Conservation (phyloP, 768 basidiomycete genomes). For the Dictyophora rubrovolvata region DNA sequence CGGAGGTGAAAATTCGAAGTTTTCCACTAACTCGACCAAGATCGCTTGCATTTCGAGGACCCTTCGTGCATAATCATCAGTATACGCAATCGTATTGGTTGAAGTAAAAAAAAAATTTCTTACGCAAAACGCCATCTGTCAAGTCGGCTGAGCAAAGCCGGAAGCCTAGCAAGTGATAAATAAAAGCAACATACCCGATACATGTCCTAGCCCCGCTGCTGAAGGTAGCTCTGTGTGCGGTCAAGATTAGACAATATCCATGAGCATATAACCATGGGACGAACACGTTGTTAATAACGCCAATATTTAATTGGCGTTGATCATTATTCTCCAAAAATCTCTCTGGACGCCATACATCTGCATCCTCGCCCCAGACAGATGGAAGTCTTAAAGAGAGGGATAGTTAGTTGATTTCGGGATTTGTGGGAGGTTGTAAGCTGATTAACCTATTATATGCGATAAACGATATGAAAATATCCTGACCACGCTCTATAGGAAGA, state of each 20-base stretch:
- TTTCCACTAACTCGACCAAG: slow-evolving; percentile 3
- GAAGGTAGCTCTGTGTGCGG: neutral
- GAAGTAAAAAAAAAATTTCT: neutral
- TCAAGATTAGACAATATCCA: neutral
- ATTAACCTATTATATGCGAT: slow-evolving; percentile 24
- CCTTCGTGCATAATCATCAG: neutral
- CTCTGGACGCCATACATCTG: slow-evolving; percentile 20
- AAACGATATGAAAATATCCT: slow-evolving; percentile 13
- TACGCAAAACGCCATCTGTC: slow-evolving; percentile 14
- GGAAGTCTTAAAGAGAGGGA: slow-evolving; percentile 9
- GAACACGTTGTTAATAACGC: slow-evolving; percentile 16
- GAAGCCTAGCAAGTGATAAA: too few species aligned
- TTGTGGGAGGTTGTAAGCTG: too few species aligned
- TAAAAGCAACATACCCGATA: slow-evolving; percentile 1
- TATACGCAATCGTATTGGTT: neutral
- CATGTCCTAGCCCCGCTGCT: neutral
- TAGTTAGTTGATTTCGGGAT: neutral
- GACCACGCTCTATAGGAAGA: slow-evolving; percentile 16
- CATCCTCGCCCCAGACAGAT: slow-evolving; percentile 24
- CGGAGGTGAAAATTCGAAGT: slow-evolving; percentile 15
- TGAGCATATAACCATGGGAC: neutral
- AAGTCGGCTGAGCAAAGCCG: neutral
- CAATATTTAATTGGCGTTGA: slow-evolving; percentile 13
- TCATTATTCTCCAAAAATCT: slow-evolving; percentile 16
- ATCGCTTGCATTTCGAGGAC: slow-evolving; percentile 9